phyloP scores from a whole-genome alignment of 805 yeast genomes.

The Ogataea henricii region DNA sequence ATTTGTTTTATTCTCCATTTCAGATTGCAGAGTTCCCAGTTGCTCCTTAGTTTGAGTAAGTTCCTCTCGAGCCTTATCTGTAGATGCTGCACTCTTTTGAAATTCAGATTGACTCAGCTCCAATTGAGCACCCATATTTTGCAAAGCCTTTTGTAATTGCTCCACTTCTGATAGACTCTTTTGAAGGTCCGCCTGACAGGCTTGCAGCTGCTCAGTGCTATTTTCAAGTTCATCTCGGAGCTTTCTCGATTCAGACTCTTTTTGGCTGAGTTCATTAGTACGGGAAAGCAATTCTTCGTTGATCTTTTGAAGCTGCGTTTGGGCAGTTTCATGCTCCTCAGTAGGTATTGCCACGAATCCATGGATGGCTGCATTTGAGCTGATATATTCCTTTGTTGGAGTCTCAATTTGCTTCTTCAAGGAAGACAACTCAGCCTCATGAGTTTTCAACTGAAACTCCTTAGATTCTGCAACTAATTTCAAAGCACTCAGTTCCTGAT shows the following conservation, averaged over 20 bases:
- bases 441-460: slow-evolving; percentile 3
- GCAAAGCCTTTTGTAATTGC: not conserved
- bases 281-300: not conserved
- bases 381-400: slow-evolving; percentile 16
- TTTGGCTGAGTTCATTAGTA: not conserved
- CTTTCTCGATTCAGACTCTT: not conserved
- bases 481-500: not conserved
- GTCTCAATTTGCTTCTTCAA: slow-evolving; percentile 22
- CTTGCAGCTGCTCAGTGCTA: not conserved
- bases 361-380: slow-evolving; percentile 16
- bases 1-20: not conserved
- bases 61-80: not conserved
- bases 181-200: not conserved
- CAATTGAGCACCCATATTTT: not conserved
- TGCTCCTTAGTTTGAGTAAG: not conserved
- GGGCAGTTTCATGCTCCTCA: not conserved
- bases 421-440: not conserved
- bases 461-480: slow-evolving; percentile 1
- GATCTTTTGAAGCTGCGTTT: not conserved
- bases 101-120: not conserved
- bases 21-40: not conserved
- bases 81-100: not conserved
- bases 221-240: not conserved
- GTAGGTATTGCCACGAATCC: slow-evolving; percentile 25
- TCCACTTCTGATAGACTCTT: not conserved